A percentile compares a stretch with the other conserved stretches of the same genome.
These are phyloP conservation scores for Excoecaria agallocha DNA, from an alignment of 345 rosid genomes.

Conservation along the genomic window DNA sequence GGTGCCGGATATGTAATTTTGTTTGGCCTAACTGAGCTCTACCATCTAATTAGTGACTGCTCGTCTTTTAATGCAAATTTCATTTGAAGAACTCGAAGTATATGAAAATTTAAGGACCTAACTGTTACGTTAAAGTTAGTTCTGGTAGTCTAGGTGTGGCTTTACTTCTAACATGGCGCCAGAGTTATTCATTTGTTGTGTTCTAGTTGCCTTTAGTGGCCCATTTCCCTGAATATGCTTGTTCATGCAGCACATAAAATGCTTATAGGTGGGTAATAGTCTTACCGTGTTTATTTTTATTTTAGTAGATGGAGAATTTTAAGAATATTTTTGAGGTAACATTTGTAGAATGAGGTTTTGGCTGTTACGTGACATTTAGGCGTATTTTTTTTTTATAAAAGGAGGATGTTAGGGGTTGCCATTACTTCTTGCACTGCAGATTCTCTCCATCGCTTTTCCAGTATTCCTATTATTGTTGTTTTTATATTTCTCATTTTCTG, in stretches of 20 bases:
- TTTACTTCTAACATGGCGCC: not conserved
- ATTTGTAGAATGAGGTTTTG: not conserved
- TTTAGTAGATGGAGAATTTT: not conserved
- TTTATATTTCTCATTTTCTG: not conserved
- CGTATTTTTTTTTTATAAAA: not conserved
- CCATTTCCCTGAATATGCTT: not conserved
- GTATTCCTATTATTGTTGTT: no score
- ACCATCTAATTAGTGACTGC: not conserved
- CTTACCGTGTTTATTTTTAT: not conserved
- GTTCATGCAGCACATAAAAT: not conserved
- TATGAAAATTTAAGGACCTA: not conserved
- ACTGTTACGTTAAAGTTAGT: not conserved
- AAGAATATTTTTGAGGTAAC: not conserved
- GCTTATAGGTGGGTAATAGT: not conserved
- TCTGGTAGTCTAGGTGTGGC: not conserved
- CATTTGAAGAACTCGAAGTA: not conserved
- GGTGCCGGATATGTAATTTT: not conserved
- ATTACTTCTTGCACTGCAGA: not conserved
- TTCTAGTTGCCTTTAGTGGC: not conserved
- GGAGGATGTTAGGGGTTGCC: not conserved
- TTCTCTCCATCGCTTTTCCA: not conserved
- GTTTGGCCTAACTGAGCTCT: not conserved
- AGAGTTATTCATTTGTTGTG: not conserved
- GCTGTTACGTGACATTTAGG: not conserved
- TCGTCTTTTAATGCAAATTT: not conserved